phyloP scores from a whole-genome alignment of 2,329 filamentous ascomycete species.

The Colletotrichum eremochloae region DNA sequence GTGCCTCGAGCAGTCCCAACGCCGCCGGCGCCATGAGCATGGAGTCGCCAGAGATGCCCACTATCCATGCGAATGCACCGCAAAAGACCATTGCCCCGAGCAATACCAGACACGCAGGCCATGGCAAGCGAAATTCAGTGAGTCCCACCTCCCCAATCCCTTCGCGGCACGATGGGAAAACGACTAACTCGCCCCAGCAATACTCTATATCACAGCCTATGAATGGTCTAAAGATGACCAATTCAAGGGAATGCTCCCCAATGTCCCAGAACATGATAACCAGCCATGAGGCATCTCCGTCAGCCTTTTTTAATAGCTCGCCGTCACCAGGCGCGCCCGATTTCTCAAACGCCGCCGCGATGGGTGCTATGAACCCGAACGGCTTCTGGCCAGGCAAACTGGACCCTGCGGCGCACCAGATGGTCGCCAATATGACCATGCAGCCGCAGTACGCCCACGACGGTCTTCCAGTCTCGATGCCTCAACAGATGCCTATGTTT shows the following conservation, averaged over 20 bases:
- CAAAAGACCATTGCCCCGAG: constrained; percentile 45
- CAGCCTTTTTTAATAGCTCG: constrained; percentile 59
- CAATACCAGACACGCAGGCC: constrained; percentile 46
- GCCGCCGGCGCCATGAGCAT: constrained; percentile 51
- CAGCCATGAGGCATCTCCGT: constrained; percentile 67
- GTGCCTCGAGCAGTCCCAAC: constrained; percentile 69
- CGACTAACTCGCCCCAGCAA: constrained; percentile 58
- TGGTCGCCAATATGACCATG: constrained; percentile 34
- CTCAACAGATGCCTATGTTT: constrained; percentile 49
- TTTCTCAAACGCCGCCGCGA: constrained; percentile 48
- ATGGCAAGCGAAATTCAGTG: constrained; percentile 52
- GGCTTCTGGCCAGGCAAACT: constrained; percentile 54
- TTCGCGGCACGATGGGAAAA: neutral
- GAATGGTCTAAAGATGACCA: constrained; percentile 60
- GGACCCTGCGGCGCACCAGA: constrained; percentile 46
- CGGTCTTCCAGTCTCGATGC: constrained; percentile 46
- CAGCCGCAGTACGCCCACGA: constrained; percentile 45
- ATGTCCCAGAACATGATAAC: constrained; percentile 62
- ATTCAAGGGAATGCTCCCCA: constrained; percentile 68
- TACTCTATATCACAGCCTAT: constrained; percentile 65
- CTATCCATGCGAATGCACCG: constrained; percentile 53
- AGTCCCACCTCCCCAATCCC: neutral
- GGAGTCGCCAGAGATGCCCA: constrained; percentile 59
- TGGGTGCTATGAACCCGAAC: constrained; percentile 47
- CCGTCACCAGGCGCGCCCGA: constrained; percentile 61